Evolutionary conservation across 202 grass and related monocot genomes (phyloP).

Genomic region (Carex sylvatica): DNA sequence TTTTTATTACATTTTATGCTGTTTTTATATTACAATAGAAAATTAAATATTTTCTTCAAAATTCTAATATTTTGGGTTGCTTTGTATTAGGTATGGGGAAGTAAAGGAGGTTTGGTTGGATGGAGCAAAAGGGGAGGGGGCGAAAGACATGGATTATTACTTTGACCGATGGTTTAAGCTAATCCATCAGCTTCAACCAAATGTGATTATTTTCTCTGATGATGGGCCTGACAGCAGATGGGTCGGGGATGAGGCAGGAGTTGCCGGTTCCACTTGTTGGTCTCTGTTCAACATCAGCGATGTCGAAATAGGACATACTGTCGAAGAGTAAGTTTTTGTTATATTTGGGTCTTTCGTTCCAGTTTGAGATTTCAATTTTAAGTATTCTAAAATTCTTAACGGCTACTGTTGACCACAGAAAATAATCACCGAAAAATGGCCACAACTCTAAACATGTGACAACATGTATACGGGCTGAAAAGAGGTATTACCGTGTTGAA

Average conservation of each 20-base stretch:
- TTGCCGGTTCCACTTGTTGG: conserved; percentile 70
- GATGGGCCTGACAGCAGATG: conserved; percentile 84
- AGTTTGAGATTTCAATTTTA: neutral
- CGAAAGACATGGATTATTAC: conserved; percentile 70
- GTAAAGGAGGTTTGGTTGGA: conserved; percentile 88
- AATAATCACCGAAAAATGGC: neutral
- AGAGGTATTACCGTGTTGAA: neutral
- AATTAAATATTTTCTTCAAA: neutral
- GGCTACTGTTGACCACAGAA: neutral
- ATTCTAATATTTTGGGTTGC: neutral
- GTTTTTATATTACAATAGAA: neutral
- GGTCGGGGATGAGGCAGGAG: conserved; percentile 72
- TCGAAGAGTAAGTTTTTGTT: conserved; percentile 44
- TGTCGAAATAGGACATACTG: conserved; percentile 58
- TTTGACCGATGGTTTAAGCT: conserved; percentile 81
- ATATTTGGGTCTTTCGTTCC: neutral
- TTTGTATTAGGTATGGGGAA: conserved; percentile 65
- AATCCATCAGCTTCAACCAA: conserved; percentile 83
- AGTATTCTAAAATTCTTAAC: neutral
- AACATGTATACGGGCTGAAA: neutral
- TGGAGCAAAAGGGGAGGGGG: conserved; percentile 68
- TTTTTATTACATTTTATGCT: neutral
- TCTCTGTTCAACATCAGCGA: conserved; percentile 74
- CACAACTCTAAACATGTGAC: neutral
- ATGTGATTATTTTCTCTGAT: conserved; percentile 83